Evolutionary conservation across 805 yeast genomes (phyloP).

Genomic region (Suhomyces sp.): DNA sequence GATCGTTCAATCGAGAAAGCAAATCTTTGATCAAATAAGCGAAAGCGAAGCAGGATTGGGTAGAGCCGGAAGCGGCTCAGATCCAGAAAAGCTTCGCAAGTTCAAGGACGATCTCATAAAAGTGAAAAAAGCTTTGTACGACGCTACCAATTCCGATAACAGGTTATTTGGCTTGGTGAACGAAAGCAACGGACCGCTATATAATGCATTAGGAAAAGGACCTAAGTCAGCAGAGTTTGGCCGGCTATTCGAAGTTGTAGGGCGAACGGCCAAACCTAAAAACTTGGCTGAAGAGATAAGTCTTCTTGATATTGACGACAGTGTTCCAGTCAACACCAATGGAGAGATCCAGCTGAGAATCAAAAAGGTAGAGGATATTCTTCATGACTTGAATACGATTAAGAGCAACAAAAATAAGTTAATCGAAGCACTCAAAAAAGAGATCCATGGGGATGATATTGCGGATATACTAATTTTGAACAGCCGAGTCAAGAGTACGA

Average conservation of each 20-base stretch:
- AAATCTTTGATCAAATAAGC: slow-evolving; percentile 34
- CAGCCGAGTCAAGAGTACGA: slow-evolving; percentile 51
- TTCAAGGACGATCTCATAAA: slow-evolving; percentile 55
- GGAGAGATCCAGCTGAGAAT: slow-evolving; percentile 37
- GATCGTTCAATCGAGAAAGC: slow-evolving; percentile 30
- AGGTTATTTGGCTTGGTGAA: slow-evolving; percentile 49
- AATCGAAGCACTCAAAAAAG: slow-evolving; percentile 61
- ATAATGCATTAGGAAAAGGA: slow-evolving; percentile 37
- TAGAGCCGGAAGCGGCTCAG: slow-evolving; percentile 4
- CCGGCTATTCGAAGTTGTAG: slow-evolving; percentile 20
- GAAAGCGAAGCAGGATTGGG: slow-evolving; percentile 29
- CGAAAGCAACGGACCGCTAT: slow-evolving; percentile 22
- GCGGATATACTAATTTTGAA: slow-evolving; percentile 70
- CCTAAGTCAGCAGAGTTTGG: slow-evolving; percentile 39
- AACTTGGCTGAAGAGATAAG: slow-evolving; percentile 33
- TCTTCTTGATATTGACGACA: slow-evolving; percentile 69
- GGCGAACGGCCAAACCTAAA: slow-evolving; percentile 2
- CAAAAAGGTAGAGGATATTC: slow-evolving; percentile 49
- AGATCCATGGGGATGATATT: slow-evolving; percentile 79
- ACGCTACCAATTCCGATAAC: slow-evolving; percentile 60
- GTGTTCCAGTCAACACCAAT: slow-evolving; percentile 17
- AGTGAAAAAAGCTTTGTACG: slow-evolving; percentile 56
- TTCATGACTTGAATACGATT: slow-evolving; percentile 60
- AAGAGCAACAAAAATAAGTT: slow-evolving; percentile 62
- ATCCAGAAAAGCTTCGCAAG: slow-evolving; percentile 9